phyloP scores from a whole-genome alignment of 2,329 filamentous ascomycete species.

The Coniochaeta pulveracea region DNA sequence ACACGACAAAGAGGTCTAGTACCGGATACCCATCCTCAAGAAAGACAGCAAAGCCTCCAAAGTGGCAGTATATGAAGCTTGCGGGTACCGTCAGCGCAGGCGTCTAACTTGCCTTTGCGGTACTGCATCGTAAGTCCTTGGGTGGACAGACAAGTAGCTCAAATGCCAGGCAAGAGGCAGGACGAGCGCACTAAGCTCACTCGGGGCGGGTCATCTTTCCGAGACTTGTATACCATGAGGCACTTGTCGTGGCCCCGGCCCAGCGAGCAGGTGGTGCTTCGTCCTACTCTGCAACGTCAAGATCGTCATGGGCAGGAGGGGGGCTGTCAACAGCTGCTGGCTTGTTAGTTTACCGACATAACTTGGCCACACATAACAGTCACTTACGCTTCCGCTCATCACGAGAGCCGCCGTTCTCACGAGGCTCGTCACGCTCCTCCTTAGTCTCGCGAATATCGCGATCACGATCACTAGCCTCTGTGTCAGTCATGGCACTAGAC shows the following conservation, averaged over 20 bases:
- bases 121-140: too few relatives aligned
- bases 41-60: too few relatives aligned
- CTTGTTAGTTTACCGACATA: slow-evolving; percentile 9
- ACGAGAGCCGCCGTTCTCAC: slow-evolving; percentile 69
- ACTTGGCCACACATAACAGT: neutral
- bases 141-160: too few relatives aligned
- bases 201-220: neutral
- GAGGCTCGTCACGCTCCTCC: slow-evolving; percentile 53
- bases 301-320: slow-evolving; percentile 78
- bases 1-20: slow-evolving; percentile 2
- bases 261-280: too few relatives aligned
- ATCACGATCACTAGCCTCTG: slow-evolving; percentile 21
- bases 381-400: slow-evolving; percentile 79
- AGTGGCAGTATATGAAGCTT: neutral
- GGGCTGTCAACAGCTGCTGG: slow-evolving; percentile 57
- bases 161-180: too few relatives aligned
- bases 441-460: slow-evolving; percentile 32
- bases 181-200: slow-evolving; percentile 3
- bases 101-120: too few relatives aligned
- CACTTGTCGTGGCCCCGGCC: too few relatives aligned
- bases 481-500: slow-evolving; percentile 3
- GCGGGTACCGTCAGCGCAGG: too few relatives aligned
- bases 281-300: slow-evolving; percentile 77
- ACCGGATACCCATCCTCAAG: neutral
- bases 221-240: too few relatives aligned